Evolutionary conservation across 2,329 filamentous ascomycete genomes (phyloP), one percentile per base, ranked within the genome.

Genomic region (Volutella citrinella): DNA sequence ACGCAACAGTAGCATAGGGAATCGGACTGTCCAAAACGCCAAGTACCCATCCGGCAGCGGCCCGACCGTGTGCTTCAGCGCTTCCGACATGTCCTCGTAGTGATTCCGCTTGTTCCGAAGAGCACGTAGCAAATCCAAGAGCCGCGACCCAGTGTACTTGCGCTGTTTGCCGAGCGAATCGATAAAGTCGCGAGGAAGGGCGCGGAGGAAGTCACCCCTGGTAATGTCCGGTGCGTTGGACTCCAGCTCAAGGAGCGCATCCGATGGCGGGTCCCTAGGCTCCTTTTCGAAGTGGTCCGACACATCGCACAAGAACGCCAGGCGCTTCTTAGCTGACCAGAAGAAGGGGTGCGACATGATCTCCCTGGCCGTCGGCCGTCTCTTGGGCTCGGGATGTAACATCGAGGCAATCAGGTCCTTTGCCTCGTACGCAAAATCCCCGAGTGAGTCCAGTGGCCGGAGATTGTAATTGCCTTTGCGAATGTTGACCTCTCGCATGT

Each of bases 251-350:
- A 65, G 53, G 1, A 97, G 72, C 1, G 82, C 73, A 1, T 66
- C 57, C 0, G 87, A 90, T 0, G 87, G 86, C 1, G 88, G 87
- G 29, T 95, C 88, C 18, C 89, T 81, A 1, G 82, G 80, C 57
- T 97, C 91, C 48, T 93, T 87, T 60, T 98, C 93, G 55, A 95
- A 97, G 57, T 95, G 87, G 59, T 98, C 93, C 0, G 89, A 96
- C 8, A 95, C 89, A 46, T 96, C 90, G 55, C 90, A 95, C n/a
- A 98, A 72, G 62, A 98, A 98, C 9, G 79, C 79, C 7, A 98
- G 78, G 8, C 90, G 82, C 57, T 95, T 93, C 58, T 94, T 91
- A 1, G 87, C 66, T 1, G 84, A 70, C 93, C 93, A 98, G 70
- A 98, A 98, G 70, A 97, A 98, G 0, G 93, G 93, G 52, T 98